Base-by-base conservation (phyloP, 257 asterid genomes). In the Asclepias syriaca region DNA sequence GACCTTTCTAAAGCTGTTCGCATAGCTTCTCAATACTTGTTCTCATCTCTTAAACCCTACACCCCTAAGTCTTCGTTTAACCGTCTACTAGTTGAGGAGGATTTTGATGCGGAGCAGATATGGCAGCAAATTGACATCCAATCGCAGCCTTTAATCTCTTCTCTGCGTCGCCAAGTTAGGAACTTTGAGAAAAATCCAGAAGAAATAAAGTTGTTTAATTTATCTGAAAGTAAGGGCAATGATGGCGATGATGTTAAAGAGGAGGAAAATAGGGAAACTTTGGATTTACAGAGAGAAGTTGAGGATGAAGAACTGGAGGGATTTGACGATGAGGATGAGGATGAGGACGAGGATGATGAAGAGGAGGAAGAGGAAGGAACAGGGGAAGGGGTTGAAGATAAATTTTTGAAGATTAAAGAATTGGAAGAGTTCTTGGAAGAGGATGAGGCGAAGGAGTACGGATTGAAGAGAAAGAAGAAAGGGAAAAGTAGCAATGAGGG, bases 111-210 rank as follows among this genome's bases (percentile, higher is more conserved):
- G 4, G 97, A 90, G 75, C 97, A 93, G 78, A 86, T 93, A 29
- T 93, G 98, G 99, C 97, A 90, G 86, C 99, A 92, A 82, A 88
- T 95, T 53, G 98, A 95, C 82, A 82, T 90, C 43, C 98, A 95
- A 77, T 74, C 92, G 5, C 87, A 86, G 79, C 96, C 96, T 4
- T 68, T 90, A 74, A 77, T 95, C 40, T 63, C 89, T 49, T 85
- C 88, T 45, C 85, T 90, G 45, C 85, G 85, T 57, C 95, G 90
- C 54, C 89, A 85, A 46, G 75, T 95, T 51, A 84, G 75, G 14
- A 83, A 77, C 48, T 86, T 90, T 45, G 94, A 95, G 86, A 88
- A 88, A 74, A 88, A 86, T 71, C 94, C 96, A 0, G 76, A 75
- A 34, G 88, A 83, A 72, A 78, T 90, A 16, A 82, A 80, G 22